Evolutionary conservation across 352 stramenopile genomes (phyloP).

Genomic region (Pythium phragmitis): DNA sequence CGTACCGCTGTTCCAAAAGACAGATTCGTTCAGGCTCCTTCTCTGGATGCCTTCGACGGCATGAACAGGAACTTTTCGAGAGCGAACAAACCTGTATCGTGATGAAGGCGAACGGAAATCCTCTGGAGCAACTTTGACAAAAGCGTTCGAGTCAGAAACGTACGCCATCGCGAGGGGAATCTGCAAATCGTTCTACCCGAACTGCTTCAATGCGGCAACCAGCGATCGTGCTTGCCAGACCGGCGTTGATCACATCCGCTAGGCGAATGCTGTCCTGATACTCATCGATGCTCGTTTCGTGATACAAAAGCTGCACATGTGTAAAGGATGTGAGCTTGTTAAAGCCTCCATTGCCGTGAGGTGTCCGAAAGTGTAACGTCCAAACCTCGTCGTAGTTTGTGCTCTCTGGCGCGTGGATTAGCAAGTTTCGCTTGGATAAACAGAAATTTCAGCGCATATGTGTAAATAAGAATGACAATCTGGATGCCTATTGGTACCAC

Average conservation of each 20-base stretch:
- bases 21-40: background rate
- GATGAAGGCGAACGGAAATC: constrained; percentile 3
- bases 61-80: background rate
- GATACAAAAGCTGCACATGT: constrained; percentile 14
- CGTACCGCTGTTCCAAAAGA: background rate
- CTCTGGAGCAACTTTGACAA: constrained; percentile 3
- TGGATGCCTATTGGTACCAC: background rate
- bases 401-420: constrained; percentile 1
- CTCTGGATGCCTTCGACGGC: background rate
- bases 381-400: constrained; percentile 15
- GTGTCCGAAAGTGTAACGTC: background rate
- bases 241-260: constrained; percentile 23
- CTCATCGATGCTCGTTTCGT: background rate
- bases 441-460: background rate
- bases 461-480: background rate
- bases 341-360: background rate
- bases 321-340: background rate
- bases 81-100: constrained; percentile 12
- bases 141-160: background rate
- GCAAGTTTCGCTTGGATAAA: constrained; percentile 8
- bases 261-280: constrained; percentile 4
- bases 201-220: constrained; percentile 21
- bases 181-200: constrained; percentile 3
- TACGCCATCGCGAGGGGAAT: background rate
- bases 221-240: constrained; percentile 5